These are phyloP conservation scores for Apophysomyces elegans DNA, from an alignment of 371 early-diverging fungal genomes.

Conservation along the genomic window DNA sequence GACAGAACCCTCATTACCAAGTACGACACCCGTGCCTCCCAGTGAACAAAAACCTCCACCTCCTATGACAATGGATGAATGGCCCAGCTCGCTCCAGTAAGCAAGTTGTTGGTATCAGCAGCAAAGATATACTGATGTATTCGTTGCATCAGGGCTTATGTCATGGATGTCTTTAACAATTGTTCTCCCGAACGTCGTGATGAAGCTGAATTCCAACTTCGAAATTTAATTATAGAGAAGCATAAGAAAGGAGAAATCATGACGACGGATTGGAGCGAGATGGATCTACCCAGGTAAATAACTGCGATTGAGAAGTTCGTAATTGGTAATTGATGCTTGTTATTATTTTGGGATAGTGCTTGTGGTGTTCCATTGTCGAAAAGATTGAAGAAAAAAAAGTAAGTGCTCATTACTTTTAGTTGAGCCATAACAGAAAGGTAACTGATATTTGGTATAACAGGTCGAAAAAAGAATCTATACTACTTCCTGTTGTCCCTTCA, in stretches of 20 bases:
- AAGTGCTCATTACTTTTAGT: constrained; percentile 12
- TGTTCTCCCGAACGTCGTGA: constrained; percentile 56
- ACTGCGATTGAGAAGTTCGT: neutral
- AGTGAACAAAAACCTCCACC: constrained; percentile 17
- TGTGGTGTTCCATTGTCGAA: constrained; percentile 21
- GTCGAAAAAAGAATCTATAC: constrained; percentile 5
- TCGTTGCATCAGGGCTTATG: constrained; percentile 55
- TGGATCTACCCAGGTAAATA: constrained; percentile 66
- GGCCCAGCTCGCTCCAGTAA: constrained; percentile 53
- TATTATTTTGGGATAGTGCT: constrained; percentile 18
- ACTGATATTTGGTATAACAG: neutral
- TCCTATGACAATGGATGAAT: constrained; percentile 29
- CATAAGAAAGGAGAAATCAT: constrained; percentile 55
- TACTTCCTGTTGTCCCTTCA: constrained; percentile 16
- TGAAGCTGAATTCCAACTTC: constrained; percentile 58
- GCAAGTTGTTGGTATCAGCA: neutral
- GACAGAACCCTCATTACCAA: neutral
- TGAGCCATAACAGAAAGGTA: neutral
- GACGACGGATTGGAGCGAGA: constrained; percentile 69
- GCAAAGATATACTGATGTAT: neutral
- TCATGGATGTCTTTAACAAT: constrained; percentile 60
- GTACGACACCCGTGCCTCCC: too few species aligned
- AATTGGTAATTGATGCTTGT: neutral
- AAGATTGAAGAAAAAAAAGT: constrained; percentile 32
- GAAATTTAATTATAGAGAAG: constrained; percentile 57